A percentile compares a stretch with the other conserved stretches of the same genome.
phyloP scores from a whole-genome alignment of 352 stramenopile genomes.

The Phytophthora fragariae region DNA sequence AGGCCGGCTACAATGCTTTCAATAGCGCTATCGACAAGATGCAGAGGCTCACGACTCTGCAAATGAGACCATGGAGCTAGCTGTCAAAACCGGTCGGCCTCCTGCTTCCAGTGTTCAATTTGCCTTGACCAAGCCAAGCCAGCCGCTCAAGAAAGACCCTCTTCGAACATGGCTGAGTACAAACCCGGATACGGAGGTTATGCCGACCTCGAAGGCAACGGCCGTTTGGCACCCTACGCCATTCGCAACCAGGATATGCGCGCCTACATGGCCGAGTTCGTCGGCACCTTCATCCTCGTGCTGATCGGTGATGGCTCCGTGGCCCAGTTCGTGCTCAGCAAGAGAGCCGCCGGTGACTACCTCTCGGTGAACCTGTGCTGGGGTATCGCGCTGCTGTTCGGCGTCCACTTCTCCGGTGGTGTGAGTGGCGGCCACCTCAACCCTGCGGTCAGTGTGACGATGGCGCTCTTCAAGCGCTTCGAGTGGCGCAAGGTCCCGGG shows the following conservation, averaged over 20 bases:
- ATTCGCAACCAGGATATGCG: constrained; percentile 26
- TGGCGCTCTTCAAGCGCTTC: constrained; percentile 66
- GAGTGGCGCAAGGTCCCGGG: constrained; percentile 72
- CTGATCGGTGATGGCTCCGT: constrained; percentile 65
- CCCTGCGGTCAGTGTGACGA: constrained; percentile 70
- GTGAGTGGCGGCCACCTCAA: constrained; percentile 79
- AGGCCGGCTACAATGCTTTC: constrained; percentile 1
- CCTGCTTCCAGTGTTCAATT: constrained; percentile 32
- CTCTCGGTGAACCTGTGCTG: constrained; percentile 75
- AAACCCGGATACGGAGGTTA: constrained; percentile 38
- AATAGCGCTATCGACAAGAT: constrained; percentile 32
- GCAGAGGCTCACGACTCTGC: constrained; percentile 10
- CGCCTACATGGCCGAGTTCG: constrained; percentile 53
- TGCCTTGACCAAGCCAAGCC: constrained; percentile 21
- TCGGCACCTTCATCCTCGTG: constrained; percentile 71
- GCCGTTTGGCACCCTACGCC: constrained; percentile 17
- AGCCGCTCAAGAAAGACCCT: constrained; percentile 28
- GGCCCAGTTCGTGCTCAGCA: constrained; percentile 62
- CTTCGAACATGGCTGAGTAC: constrained; percentile 35
- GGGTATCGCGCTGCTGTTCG: constrained; percentile 77
- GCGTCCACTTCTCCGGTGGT: constrained; percentile 68
- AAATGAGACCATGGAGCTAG: neutral
- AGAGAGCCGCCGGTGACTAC: constrained; percentile 67
- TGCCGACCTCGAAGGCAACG: constrained; percentile 26
- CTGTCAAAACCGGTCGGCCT: constrained; percentile 8